Evolutionary conservation across 345 rosid genomes (phyloP), one percentile per base, ranked within the genome.

Genomic region (Dovyalis caffra): DNA sequence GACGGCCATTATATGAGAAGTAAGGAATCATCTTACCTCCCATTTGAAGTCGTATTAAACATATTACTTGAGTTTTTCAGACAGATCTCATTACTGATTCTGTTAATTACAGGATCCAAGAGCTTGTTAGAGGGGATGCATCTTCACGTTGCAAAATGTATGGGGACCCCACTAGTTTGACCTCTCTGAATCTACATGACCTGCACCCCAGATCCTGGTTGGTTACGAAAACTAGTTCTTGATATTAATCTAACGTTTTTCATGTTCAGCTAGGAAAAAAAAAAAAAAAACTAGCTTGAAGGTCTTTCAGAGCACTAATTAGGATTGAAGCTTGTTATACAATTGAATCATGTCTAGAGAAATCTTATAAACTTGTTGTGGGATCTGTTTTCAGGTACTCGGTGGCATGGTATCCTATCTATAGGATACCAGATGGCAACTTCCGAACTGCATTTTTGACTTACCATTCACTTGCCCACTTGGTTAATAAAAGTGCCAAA

Each of bases 381-480:
- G 21, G 45, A 58, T 79, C 35, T 26, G 20, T 32, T 82, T 85
- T 75, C 83, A 88, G 91, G 91, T 88, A 85, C 70, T 78, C 91
- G 11, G 91, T 88, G 26, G 90, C 91, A 2, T 88, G 91, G 91
- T 88, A 88, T 76, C 91, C 91, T 16, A 88, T 88, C 51, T 88
- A 88, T 72, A 80, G 84, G 83, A 88, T 88, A 72, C 91, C 91
- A n/a, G 87, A 86, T 71, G 88, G 90, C 49, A 85, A 74, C 69
- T 82, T 88, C 11, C 90, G 85, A 61, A 87, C 91, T 64, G 89
- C 89, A 12, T 88, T 88, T 80, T 81, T 88, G 78, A 88, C 89
- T 23, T 88, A 85, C 40, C 91, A 88, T 76, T 88, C 91, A 23
- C 87, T 86, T 3, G 85, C 88, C 60, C 88, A 86, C 78, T 69